phyloP scores from a whole-genome alignment of 371 early-diverging fungal genomes.

The Syncephalastrum contaminatum region DNA sequence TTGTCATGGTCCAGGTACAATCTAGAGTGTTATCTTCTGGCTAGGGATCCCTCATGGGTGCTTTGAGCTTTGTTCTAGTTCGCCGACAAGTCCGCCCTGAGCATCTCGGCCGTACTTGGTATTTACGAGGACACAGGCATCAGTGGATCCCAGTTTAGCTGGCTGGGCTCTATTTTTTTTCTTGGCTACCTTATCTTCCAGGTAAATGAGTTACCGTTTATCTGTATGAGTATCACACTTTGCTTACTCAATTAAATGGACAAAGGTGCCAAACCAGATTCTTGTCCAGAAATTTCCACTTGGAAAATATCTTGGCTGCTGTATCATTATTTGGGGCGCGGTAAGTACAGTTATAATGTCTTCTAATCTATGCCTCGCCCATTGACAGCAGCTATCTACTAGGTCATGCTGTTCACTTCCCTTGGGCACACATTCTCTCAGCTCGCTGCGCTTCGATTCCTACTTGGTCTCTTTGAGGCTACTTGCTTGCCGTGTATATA shows the following conservation, averaged over 20 bases:
- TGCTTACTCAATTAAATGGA: too few relatives aligned
- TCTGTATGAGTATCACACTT: not conserved
- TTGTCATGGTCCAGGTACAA: slow-evolving; percentile 32
- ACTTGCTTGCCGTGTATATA: slow-evolving; percentile 21
- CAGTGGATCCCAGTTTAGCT: slow-evolving; percentile 21
- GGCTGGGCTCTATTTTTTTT: slow-evolving; percentile 13
- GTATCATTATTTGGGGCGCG: slow-evolving; percentile 28
- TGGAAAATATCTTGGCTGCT: slow-evolving; percentile 19
- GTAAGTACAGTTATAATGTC: not conserved
- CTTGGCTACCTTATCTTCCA: slow-evolving; percentile 11
- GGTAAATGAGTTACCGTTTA: not conserved
- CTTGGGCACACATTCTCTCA: slow-evolving; percentile 22
- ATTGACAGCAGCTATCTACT: slow-evolving; percentile 1
- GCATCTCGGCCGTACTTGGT: slow-evolving; percentile 25
- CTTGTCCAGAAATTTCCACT: slow-evolving; percentile 25
- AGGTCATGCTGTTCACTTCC: slow-evolving; percentile 14
- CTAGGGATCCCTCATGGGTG: too few relatives aligned
- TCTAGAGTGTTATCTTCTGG: too few relatives aligned
- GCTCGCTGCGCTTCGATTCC: slow-evolving; percentile 16
- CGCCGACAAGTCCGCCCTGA: slow-evolving; percentile 30
- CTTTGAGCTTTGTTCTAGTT: slow-evolving; percentile 7
- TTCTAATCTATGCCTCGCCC: too few relatives aligned
- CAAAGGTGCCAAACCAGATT: slow-evolving; percentile 3
- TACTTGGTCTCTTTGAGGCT: slow-evolving; percentile 37
- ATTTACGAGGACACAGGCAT: slow-evolving; percentile 24